A percentile compares a stretch with the other conserved stretches of the same genome.
Conservation (phyloP, 768 basidiomycete species). For the Goffeauzyma gilvescens region DNA sequence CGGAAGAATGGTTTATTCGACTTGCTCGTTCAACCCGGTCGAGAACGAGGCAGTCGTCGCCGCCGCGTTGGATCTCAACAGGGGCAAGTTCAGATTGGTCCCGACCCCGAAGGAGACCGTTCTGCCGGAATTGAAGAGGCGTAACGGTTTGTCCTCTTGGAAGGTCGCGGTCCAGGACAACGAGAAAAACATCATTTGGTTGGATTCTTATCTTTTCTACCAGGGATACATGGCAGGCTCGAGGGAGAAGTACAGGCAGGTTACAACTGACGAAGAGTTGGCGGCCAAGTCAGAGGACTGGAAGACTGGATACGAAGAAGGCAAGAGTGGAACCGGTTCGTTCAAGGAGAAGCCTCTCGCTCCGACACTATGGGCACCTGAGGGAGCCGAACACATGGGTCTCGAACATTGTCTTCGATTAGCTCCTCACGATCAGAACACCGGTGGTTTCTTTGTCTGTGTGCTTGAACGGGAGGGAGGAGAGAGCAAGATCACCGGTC, state of each 20-base stretch:
- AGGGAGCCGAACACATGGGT: conserved; percentile 42
- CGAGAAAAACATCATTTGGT: conserved; percentile 13
- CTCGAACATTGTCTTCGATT: conserved; percentile 67
- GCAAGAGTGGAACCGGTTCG: conserved; percentile 1
- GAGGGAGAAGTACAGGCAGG: not conserved
- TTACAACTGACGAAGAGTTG: conserved; percentile 25
- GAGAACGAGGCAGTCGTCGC: conserved; percentile 95
- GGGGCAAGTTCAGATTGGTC: conserved; percentile 38
- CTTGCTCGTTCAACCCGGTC: conserved; percentile 86
- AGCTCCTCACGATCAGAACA: conserved; percentile 87
- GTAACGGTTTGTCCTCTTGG: conserved; percentile 64
- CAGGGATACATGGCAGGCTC: conserved; percentile 4
- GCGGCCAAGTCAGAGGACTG: conserved; percentile 38
- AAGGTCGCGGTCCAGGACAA: conserved; percentile 39
- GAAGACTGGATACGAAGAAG: conserved; percentile 23
- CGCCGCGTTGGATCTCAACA: conserved; percentile 52
- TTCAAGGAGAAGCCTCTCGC: conserved; percentile 20
- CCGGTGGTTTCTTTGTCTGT: conserved; percentile 95
- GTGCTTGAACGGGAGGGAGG: conserved; percentile 43
- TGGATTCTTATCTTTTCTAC: conserved; percentile 11
- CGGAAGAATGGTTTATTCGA: conserved; percentile 93
- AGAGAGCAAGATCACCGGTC: no score
- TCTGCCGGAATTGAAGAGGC: conserved; percentile 51
- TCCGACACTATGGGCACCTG: conserved; percentile 58
- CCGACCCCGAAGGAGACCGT: conserved; percentile 22